Base-by-base conservation (phyloP, 164 flowering plant genomes). In the Cinnamomum micranthum region DNA sequence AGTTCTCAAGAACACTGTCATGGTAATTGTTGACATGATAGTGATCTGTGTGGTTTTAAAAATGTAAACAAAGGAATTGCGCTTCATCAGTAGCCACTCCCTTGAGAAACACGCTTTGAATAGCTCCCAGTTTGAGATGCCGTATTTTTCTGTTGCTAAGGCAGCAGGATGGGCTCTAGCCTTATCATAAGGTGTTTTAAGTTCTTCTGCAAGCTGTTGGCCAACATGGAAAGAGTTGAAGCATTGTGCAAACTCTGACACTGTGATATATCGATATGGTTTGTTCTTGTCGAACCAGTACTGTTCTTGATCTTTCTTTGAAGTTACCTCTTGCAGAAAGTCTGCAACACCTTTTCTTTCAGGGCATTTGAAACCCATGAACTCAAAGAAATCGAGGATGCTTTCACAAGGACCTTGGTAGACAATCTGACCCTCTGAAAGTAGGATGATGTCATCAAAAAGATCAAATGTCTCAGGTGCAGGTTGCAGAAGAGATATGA, bases 321-420 rank as follows among this genome's bases (percentile, higher is more conserved):
- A 88, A 19, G 92, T 87, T 25, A 89, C 88, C 72, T 89, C 92
- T 77, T 88, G 91, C 41, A 88, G 74, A 73, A 88, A 88, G 76
- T 88, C 91, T 23, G 89, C 89, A 52, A 84, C 80, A 47, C 87
- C 89, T 79, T 88, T 88, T 74, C 91, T 86, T 33, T 84, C 86
- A 0, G 89, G 91, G 71, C 91, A 88, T 72, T 65, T 84, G 73
- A 88, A 88, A 7, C 89, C 91, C 77, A 83, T 81, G 71, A 64
- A 76, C 68, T 86, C 85, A 33, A 88, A 88, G 78, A 86, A 88
- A 62, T 85, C 87, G 20, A 88, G 85, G 66, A 85, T 74, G 35
- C 80, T 41, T 58, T 82, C 86, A 10, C 86, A 79, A 25, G 88
- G 87, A 55, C 91, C 89, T 76, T 88, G 89, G 65, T 87, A 88